Evolutionary conservation across 2,329 filamentous ascomycete species (phyloP).

Genomic region (Trichophyton schoenleinii): DNA sequence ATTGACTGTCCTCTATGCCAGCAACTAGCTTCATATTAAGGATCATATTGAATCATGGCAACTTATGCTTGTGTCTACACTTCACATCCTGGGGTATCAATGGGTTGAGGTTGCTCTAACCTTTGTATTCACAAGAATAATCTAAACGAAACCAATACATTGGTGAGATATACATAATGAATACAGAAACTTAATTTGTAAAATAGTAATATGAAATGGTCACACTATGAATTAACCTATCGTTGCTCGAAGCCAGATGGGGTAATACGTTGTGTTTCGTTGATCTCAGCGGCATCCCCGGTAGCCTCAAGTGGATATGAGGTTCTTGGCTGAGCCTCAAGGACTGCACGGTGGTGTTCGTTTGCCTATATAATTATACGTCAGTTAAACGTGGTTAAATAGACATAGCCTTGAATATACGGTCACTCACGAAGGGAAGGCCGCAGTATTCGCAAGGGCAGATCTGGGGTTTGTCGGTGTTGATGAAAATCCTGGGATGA

Average conservation of each 20-base stretch:
- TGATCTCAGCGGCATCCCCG: constrained; percentile 47
- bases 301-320: constrained; percentile 65
- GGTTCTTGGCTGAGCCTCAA: constrained; percentile 68
- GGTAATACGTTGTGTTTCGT: constrained; percentile 44
- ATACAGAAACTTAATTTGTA: constrained; percentile 1
- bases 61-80: background rate
- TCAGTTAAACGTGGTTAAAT: constrained; percentile 2
- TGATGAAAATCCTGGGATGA: constrained; percentile 92
- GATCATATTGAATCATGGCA: no score
- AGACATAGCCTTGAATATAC: background rate
- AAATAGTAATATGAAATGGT: background rate
- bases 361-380: constrained; percentile 52
- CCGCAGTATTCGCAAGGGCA: constrained; percentile 85
- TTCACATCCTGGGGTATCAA: background rate
- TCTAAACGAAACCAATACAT: background rate
- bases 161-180: background rate
- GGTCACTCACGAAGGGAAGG: constrained; percentile 65
- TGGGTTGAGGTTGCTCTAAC: background rate
- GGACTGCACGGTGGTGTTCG: constrained; percentile 71
- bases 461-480: constrained; percentile 94
- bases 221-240: constrained; percentile 29
- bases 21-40: no score
- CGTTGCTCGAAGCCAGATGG: constrained; percentile 41
- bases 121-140: background rate
- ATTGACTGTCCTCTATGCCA: background rate